Conservation (phyloP, 768 basidiomycete species). For the Phylloporus arenicola region DNA sequence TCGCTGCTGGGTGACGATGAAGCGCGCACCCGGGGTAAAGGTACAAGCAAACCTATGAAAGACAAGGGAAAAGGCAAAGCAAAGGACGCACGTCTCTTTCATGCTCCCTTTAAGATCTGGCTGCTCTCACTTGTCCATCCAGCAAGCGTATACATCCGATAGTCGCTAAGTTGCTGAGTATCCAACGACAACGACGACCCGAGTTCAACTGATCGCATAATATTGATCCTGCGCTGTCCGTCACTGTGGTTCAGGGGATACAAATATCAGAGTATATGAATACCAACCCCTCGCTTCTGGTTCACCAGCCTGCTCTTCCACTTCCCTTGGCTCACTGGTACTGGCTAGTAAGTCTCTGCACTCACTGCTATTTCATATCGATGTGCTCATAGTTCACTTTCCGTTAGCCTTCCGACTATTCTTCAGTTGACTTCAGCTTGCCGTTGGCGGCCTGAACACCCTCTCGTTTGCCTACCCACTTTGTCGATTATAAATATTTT, state of each 20-base stretch:
- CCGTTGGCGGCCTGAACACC: not conserved
- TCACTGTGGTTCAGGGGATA: too few relatives aligned
- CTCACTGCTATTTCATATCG: not conserved
- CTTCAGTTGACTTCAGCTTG: not conserved
- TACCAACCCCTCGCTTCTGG: not conserved
- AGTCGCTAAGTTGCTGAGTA: too few relatives aligned
- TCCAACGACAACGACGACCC: not conserved
- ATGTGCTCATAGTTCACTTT: not conserved
- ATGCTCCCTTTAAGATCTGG: not conserved
- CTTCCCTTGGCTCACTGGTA: not conserved
- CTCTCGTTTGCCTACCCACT: not conserved
- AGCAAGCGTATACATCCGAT: conserved; percentile 90
- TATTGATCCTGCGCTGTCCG: too few relatives aligned
- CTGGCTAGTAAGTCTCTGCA: not conserved
- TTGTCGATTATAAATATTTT: not conserved
- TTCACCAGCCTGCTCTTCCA: not conserved
- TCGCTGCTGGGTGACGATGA: conserved; percentile 50
- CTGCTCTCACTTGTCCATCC: conserved; percentile 8
- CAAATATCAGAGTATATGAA: not conserved
- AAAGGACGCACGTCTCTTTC: conserved; percentile 27
- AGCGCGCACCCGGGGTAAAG: conserved; percentile 50
- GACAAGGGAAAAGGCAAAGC: conserved; percentile 44
- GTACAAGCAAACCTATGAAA: conserved; percentile 48
- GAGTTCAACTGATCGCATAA: not conserved
- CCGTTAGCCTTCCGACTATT: not conserved